Evolutionary conservation across 176 grass and related monocot species (phyloP).

Genomic region (Carex pumila): DNA sequence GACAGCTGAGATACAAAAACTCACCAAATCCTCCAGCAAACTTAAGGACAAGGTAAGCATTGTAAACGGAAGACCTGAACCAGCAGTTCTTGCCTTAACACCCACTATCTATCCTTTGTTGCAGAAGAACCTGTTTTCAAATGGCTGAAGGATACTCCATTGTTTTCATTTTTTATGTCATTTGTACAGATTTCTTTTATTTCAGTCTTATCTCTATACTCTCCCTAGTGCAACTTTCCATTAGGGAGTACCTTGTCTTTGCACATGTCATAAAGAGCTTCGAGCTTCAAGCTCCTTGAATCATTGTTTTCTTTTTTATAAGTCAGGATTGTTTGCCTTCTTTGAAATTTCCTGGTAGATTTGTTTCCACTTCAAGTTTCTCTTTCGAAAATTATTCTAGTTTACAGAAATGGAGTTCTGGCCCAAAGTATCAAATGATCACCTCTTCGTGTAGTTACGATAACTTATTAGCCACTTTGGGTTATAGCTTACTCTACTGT

Average conservation of each 20-base stretch:
- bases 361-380: not conserved
- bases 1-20: conserved; percentile 55
- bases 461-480: not conserved
- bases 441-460: not conserved
- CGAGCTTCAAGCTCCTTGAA: conserved; percentile 62
- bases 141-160: not conserved
- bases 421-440: not conserved
- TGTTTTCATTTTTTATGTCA: not conserved
- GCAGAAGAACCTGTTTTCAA: conserved; percentile 1
- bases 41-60: conserved; percentile 72
- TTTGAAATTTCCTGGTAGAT: not conserved
- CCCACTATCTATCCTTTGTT: not conserved
- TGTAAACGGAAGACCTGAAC: not conserved
- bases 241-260: conserved; percentile 51
- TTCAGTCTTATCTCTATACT: conserved; percentile 56
- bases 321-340: not conserved
- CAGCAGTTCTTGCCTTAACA: conserved; percentile 6
- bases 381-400: not conserved
- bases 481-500: not conserved
- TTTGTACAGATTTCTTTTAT: conserved; percentile 21
- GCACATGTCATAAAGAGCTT: conserved; percentile 55
- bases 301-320: conserved; percentile 37
- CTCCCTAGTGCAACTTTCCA: conserved; percentile 35
- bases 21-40: conserved; percentile 73
- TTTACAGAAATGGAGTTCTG: not conserved